A percentile compares a stretch with the other conserved stretches of the same genome.
Evolutionary conservation across 192 early-diverging fungal species (phyloP).

Genomic region (Umbelopsis isabellina): DNA sequence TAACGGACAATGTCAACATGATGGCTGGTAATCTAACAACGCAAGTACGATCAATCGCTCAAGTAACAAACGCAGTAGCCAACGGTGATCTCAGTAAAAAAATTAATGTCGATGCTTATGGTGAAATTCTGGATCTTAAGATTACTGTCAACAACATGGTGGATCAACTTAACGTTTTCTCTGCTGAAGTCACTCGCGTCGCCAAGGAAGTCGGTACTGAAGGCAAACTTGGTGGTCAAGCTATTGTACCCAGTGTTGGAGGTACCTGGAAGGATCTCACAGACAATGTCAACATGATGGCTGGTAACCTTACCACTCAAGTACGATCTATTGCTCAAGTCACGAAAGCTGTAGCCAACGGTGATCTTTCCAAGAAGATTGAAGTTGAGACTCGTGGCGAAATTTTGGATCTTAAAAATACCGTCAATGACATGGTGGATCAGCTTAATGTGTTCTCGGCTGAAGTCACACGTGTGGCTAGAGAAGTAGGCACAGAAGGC

Average conservation of each 20-base stretch:
- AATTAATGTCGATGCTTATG: conserved; percentile 52
- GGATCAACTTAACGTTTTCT: conserved; percentile 61
- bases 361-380: conserved; percentile 63
- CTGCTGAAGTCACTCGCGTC: conserved; percentile 65
- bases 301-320: conserved; percentile 61
- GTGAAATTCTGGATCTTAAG: conserved; percentile 64
- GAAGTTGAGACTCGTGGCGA: conserved; percentile 64
- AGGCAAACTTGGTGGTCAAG: conserved; percentile 80
- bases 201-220: conserved; percentile 70
- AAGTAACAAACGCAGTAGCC: conserved; percentile 57
- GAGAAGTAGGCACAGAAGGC: conserved; percentile 64
- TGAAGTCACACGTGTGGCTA: conserved; percentile 61
- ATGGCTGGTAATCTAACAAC: conserved; percentile 60
- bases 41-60: conserved; percentile 57
- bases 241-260: conserved; percentile 68
- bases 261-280: conserved; percentile 81
- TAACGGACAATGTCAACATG: conserved; percentile 59
- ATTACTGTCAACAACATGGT: conserved; percentile 71
- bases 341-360: conserved; percentile 56
- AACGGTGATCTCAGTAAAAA: conserved; percentile 55
- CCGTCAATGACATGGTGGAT: conserved; percentile 83
- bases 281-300: conserved; percentile 67
- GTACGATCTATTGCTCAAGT: conserved; percentile 70
- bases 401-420: conserved; percentile 73
- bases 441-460: conserved; percentile 56